Percentiles rank a stretch among this genome's conserved stretches.
These are phyloP conservation scores for Neurospora cerealis DNA, from an alignment of 495 filamentous ascomycete genomes.

Conservation along the genomic window DNA sequence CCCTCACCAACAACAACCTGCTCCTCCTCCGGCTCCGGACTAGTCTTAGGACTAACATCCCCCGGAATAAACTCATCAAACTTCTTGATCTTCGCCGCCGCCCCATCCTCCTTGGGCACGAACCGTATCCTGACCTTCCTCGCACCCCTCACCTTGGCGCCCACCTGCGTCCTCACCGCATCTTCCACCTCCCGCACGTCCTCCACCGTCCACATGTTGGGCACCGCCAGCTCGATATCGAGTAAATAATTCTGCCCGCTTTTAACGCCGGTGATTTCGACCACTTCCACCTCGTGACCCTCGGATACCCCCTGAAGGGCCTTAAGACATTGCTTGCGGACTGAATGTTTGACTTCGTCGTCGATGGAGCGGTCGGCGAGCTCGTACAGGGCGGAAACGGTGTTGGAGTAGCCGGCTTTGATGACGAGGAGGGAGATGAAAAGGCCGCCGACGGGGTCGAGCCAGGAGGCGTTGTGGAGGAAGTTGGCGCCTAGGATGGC, in stretches of 20 bases:
- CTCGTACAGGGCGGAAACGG: constrained; percentile 68
- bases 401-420: constrained; percentile 82
- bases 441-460: constrained; percentile 91
- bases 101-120: constrained; percentile 47
- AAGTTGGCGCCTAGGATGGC: constrained; percentile 87
- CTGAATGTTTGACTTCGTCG: constrained; percentile 60
- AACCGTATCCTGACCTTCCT: constrained; percentile 75
- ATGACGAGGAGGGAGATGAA: constrained; percentile 89
- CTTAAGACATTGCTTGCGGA: constrained; percentile 53
- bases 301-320: constrained; percentile 40
- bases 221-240: constrained; percentile 75
- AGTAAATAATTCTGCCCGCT: constrained; percentile 91
- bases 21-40: constrained; percentile 56
- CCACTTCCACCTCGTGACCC: constrained; percentile 44
- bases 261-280: constrained; percentile 78
- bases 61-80: constrained; percentile 71
- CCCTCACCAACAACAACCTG: constrained; percentile 1
- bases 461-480: constrained; percentile 71
- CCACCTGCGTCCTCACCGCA: constrained; percentile 55
- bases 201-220: constrained; percentile 58
- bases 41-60: constrained; percentile 50
- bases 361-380: constrained; percentile 85
- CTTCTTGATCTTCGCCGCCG: constrained; percentile 46
- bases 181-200: constrained; percentile 61
- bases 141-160: constrained; percentile 67